Conservation (phyloP, 148 eudicot genomes). For the Vaccinium darrowii region DNA sequence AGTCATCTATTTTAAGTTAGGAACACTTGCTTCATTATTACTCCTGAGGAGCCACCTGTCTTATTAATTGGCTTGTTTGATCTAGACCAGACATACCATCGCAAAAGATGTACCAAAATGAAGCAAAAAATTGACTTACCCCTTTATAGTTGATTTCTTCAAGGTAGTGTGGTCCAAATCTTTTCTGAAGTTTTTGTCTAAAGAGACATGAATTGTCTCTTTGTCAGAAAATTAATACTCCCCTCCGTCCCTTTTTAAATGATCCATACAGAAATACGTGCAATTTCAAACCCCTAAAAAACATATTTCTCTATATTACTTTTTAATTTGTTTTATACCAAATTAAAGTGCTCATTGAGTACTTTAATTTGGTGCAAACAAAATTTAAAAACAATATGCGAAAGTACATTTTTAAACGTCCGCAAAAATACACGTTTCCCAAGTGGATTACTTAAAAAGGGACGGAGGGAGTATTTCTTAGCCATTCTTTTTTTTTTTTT, state of each 20-base stretch:
- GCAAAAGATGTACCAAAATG: slow-evolving; percentile 4
- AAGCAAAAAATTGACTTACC: not conserved
- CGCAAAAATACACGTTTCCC: too few relatives aligned
- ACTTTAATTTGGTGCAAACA: too few relatives aligned
- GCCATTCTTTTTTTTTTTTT: not conserved
- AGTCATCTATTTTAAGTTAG: not conserved
- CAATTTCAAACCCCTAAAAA: too few relatives aligned
- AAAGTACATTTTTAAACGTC: too few relatives aligned
- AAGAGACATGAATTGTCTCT: slow-evolving; percentile 14
- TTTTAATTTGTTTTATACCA: too few relatives aligned
- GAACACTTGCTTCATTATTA: not conserved
- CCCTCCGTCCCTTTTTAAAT: too few relatives aligned
- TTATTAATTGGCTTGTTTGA: not conserved
- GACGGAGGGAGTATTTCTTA: too few relatives aligned
- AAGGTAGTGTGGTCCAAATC: not conserved
- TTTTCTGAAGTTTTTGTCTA: not conserved
- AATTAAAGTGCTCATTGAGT: too few relatives aligned
- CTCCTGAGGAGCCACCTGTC: not conserved
- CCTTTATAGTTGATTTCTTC: not conserved
- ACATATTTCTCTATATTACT: too few relatives aligned
- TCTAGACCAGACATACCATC: not conserved
- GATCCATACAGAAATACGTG: too few relatives aligned
- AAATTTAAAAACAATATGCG: too few relatives aligned
- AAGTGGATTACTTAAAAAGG: too few relatives aligned
- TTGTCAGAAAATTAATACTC: slow-evolving; percentile 7